Percentiles rank a stretch among this genome's conserved stretches.
phyloP scores from a whole-genome alignment of 2,329 filamentous ascomycete species.

The Fusarium succisae region DNA sequence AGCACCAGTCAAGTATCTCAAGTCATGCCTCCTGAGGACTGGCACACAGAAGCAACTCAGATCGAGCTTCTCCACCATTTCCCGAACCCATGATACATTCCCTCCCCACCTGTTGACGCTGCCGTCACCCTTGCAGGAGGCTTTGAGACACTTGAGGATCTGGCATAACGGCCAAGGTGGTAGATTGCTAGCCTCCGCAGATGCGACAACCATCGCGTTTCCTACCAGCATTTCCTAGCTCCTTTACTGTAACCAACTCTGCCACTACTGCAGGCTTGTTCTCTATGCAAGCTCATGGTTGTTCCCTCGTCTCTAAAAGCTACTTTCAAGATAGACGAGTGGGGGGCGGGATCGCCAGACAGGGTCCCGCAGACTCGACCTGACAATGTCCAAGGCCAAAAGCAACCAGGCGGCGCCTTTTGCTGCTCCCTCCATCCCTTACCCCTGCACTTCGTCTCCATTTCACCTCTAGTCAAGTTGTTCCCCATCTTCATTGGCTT shows the following conservation, averaged over 20 bases:
- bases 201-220: conserved; percentile 26
- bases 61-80: conserved; percentile 41
- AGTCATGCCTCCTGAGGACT: conserved; percentile 28
- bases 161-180: conserved; percentile 44
- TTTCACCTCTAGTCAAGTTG: conserved; percentile 22
- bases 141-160: conserved; percentile 44
- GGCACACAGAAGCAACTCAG: conserved; percentile 22
- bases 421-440: conserved; percentile 29
- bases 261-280: conserved; percentile 27
- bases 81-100: conserved; percentile 36
- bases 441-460: conserved; percentile 21
- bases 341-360: conserved; percentile 39
- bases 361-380: conserved; percentile 39
- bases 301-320: conserved; percentile 24
- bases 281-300: conserved; percentile 19
- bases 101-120: conserved; percentile 36
- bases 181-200: conserved; percentile 29
- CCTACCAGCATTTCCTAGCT: conserved; percentile 13
- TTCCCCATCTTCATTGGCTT: conserved; percentile 21
- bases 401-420: conserved; percentile 37
- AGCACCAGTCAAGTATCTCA: conserved; percentile 22
- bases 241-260: conserved; percentile 23
- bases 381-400: conserved; percentile 40
- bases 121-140: conserved; percentile 42
- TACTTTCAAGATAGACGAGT: conserved; percentile 38